Conservation (phyloP, 805 yeast species). For the Wickerhamiella cacticola region DNA sequence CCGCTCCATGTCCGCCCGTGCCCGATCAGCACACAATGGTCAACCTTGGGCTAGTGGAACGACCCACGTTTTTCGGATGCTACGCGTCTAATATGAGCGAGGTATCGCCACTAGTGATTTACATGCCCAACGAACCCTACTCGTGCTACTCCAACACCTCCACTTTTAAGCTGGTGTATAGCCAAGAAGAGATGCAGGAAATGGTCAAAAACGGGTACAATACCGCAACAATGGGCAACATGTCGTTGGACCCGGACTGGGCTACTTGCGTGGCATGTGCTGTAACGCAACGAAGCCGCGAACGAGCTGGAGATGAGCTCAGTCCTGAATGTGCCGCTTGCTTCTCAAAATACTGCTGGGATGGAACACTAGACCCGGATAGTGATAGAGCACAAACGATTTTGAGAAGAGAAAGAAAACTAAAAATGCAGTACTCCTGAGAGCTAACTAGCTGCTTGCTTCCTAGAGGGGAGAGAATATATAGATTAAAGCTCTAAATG, state of each 20-base stretch:
- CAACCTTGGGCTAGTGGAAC: constrained; percentile 46
- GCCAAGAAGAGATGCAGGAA: constrained; percentile 41
- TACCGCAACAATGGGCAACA: constrained; percentile 36
- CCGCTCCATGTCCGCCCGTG: constrained; percentile 60
- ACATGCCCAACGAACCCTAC: constrained; percentile 61
- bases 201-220: constrained; percentile 69
- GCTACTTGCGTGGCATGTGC: constrained; percentile 73
- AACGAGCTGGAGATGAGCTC: constrained; percentile 46
- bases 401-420: not conserved
- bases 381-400: not conserved
- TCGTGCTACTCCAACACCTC: constrained; percentile 58
- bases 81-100: constrained; percentile 49
- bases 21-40: constrained; percentile 57
- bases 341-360: constrained; percentile 67
- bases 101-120: constrained; percentile 56
- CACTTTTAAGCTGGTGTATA: constrained; percentile 54
- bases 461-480: no score
- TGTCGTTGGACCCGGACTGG: constrained; percentile 60
- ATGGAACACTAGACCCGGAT: constrained; percentile 32
- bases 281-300: constrained; percentile 63
- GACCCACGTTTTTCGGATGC: constrained; percentile 79
- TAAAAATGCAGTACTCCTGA: not conserved
- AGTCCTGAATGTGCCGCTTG: constrained; percentile 62
- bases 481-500: no score
- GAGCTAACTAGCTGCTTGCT: no score